Evolutionary conservation across 768 basidiomycete genomes (phyloP), one percentile per base, ranked within the genome.

Genomic region (Inosperma sp.): DNA sequence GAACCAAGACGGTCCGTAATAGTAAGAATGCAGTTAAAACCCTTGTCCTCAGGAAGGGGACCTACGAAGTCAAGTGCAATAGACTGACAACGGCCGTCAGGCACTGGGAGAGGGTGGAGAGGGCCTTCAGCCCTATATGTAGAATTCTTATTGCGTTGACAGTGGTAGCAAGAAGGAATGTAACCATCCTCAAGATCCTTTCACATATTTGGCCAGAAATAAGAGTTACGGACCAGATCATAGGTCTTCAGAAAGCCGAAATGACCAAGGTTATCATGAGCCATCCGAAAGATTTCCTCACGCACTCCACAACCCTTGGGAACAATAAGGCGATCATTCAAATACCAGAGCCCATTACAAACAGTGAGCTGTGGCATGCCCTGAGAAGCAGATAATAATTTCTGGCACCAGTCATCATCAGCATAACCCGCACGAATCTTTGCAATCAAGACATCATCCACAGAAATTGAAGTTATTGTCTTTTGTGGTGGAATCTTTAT

Each of bases 121-220:
- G 44, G 34, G 4, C 54, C 49, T 9, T 57, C 26, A 2, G 56
- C 56, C 6, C 53, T 54, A 0, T 59, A 45, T 0, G 68, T 72
- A 0, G 31, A 25, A 0, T 57, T 52, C 53, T 78, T 76, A 56
- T 74, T 69, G 0, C 61, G 45, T 29, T 72, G 68, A 37, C 75
- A 78, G 0, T 65, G 59, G 0, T 41, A 16, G 43, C 71, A 69
- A 0, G 56, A 49, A 0, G 64, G 65, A 4, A 76, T 57, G 48
- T 76, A 75, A 4, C 54, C 33, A 0, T 40, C 7, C 44, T 66
- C 66, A 0, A 73, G 56, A 25, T 68, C 56, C 1, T 12, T 33
- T 48, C 66, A 51, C 72, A 73, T 73, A 27, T 65, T 60, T 21
- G 64, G 63, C 68, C 67, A 65, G 35, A 64, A 71, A 49, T 60